Base-by-base conservation (phyloP, 441 rosid genomes). In the Pelargonium fulgidum region DNA sequence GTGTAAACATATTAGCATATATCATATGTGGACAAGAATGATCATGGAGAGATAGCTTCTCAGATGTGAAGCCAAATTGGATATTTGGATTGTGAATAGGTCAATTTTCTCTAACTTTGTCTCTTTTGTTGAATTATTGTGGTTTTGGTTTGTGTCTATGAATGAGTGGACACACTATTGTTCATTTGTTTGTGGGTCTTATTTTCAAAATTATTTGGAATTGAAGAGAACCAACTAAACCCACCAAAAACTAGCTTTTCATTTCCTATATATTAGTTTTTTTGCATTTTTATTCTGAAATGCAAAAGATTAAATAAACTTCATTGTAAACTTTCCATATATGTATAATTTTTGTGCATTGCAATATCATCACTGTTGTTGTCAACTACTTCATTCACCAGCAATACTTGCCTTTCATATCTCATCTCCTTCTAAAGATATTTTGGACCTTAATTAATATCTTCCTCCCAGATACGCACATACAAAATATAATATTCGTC, bases 131-230 rank as follows among this genome's bases (percentile, higher is more conserved):
- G 71, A 62, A 44, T 39, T 66, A 33, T 62, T 68, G 66, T 56
- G 62, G 65, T 64, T 54, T 42, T 20, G 62, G 24, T 67, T 67
- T 58, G 70, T 72, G 81, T 72, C 77, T 26, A 72, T 16, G 68
- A 19, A 69, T 64, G 70, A 72, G 77, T 70, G 77, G 68, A 70
- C 67, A 75, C 1, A 11, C 56, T 67, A 72, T 56, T 39, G 24
- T 22, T 22, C 24, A 22, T 22, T 22, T 56, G 13, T 56, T 17
- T 8, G 72, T 62, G 70, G 74, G 74, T 70, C 69, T 59, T 9
- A 8, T 10, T 70, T 4, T 12, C 44, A 67, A 1, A 33, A 17
- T 19, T 56, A 56, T 56, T 19, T 56, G 26, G 59, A 19, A 17
- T 0, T 1, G 0, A 1, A 22, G 0, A 45, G 9, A 1, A 14